Conservation (phyloP, 352 stramenopile species). For the Paralagenidium karlingii region DNA sequence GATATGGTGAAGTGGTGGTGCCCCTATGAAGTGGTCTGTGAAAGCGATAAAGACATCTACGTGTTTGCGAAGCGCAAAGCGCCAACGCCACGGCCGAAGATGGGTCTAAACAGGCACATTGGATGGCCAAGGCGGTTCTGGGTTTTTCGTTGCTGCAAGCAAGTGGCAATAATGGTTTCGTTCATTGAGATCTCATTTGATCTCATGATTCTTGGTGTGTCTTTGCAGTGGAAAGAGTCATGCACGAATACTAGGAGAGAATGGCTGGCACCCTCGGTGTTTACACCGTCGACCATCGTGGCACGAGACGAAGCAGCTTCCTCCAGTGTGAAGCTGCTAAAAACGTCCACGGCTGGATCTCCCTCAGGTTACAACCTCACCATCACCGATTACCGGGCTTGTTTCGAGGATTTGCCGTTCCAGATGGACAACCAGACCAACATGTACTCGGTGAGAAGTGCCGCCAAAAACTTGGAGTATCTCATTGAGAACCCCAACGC, state of each 20-base stretch:
- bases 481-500: constrained; percentile 11
- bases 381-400: constrained; percentile 12
- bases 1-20: constrained; percentile 12
- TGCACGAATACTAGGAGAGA: constrained; percentile 5
- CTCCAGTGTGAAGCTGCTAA: constrained; percentile 25
- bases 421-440: constrained; percentile 20
- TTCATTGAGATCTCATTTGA: background rate
- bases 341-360: constrained; percentile 11
- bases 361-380: constrained; percentile 8
- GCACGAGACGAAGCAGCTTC: constrained; percentile 23
- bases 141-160: constrained; percentile 17
- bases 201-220: background rate
- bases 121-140: constrained; percentile 2
- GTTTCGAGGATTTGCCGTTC: constrained; percentile 16
- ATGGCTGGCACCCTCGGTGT: constrained; percentile 10
- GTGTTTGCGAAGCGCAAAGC: constrained; percentile 15
- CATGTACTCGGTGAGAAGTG: constrained; percentile 26
- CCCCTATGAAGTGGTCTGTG: constrained; percentile 14
- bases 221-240: constrained; percentile 13
- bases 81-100: too few species aligned
- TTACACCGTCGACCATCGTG: constrained; percentile 44
- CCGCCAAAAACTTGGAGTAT: constrained; percentile 15
- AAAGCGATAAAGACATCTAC: constrained; percentile 8
- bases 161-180: too few species aligned
- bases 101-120: too few species aligned